Percentiles rank a stretch among this genome's conserved stretches.
Conservation (phyloP, 805 yeast genomes). For the Schwanniomyces sp. region DNA sequence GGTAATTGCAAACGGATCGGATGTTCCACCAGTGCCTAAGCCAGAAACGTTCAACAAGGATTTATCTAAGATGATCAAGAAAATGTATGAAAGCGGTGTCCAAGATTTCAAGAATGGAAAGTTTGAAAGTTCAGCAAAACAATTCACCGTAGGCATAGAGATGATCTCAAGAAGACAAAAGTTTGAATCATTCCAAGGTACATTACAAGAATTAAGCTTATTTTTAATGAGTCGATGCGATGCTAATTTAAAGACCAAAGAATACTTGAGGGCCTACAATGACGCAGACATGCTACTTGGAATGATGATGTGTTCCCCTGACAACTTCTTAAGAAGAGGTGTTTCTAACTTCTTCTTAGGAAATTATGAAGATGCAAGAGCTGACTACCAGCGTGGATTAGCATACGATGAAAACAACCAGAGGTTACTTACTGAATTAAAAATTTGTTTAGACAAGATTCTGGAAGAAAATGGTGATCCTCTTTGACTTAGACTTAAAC, state of each 20-base stretch:
- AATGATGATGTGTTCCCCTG: constrained; percentile 60
- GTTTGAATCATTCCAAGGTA: constrained; percentile 72
- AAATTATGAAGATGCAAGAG: constrained; percentile 59
- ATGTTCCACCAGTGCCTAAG: constrained; percentile 56
- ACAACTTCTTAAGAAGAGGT: constrained; percentile 71
- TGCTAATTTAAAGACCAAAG: constrained; percentile 55
- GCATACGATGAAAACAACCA: constrained; percentile 57
- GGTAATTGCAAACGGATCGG: constrained; percentile 42
- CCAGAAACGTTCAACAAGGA: constrained; percentile 56
- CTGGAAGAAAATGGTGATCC: constrained; percentile 61
- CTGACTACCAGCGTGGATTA: constrained; percentile 72
- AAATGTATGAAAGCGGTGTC: constrained; percentile 64
- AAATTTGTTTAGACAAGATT: constrained; percentile 46
- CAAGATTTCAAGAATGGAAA: constrained; percentile 54
- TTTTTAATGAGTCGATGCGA: constrained; percentile 73
- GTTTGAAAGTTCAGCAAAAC: constrained; percentile 60
- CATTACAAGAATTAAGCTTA: constrained; percentile 64
- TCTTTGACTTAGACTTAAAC: constrained; percentile 10
- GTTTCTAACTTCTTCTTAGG: constrained; percentile 63
- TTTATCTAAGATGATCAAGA: constrained; percentile 58
- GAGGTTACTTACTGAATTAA: constrained; percentile 49
- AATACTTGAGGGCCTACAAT: constrained; percentile 59
- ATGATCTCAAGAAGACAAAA: constrained; percentile 67
- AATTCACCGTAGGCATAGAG: constrained; percentile 64
- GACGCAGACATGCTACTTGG: constrained; percentile 68